Conservation (phyloP, 331 rosid species). For the Rosa hybrid region DNA sequence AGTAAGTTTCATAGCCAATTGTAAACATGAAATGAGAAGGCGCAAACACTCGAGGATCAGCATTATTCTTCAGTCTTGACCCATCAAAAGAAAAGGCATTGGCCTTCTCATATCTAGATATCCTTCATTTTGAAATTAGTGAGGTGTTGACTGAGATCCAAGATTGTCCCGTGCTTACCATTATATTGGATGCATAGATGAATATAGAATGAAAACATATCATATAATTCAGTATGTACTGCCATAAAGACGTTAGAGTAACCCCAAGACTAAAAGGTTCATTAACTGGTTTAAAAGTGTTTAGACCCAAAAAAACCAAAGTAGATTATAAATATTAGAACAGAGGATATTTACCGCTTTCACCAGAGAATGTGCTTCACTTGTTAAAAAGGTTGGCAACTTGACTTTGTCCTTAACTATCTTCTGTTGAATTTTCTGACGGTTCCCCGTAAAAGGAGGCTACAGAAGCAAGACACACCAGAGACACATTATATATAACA, state of each 20-base stretch:
- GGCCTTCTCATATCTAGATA: not conserved
- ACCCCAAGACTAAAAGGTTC: not conserved
- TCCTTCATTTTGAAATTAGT: not conserved
- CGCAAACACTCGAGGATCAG: not conserved
- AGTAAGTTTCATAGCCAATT: not conserved
- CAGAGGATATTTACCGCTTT: constrained; percentile 61
- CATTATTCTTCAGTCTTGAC: not conserved
- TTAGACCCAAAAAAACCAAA: not conserved
- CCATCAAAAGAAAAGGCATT: not conserved
- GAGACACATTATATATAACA: not conserved
- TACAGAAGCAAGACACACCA: constrained; percentile 36
- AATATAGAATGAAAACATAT: not conserved
- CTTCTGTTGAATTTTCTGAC: constrained; percentile 82
- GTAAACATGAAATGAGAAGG: not conserved
- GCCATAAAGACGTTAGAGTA: too few species aligned
- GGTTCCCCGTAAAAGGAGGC: constrained; percentile 93
- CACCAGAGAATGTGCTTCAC: constrained; percentile 90
- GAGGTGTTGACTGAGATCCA: not conserved
- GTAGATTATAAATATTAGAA: not conserved
- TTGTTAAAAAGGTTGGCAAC: constrained; percentile 82
- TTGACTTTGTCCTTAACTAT: constrained; percentile 87
- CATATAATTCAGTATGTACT: not conserved
- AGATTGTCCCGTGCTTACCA: not conserved
- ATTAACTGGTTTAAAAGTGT: not conserved
- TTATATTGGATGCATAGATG: not conserved